Conservation (phyloP, 2,329 filamentous ascomycete species). For the Colletotrichum ledebouriae region DNA sequence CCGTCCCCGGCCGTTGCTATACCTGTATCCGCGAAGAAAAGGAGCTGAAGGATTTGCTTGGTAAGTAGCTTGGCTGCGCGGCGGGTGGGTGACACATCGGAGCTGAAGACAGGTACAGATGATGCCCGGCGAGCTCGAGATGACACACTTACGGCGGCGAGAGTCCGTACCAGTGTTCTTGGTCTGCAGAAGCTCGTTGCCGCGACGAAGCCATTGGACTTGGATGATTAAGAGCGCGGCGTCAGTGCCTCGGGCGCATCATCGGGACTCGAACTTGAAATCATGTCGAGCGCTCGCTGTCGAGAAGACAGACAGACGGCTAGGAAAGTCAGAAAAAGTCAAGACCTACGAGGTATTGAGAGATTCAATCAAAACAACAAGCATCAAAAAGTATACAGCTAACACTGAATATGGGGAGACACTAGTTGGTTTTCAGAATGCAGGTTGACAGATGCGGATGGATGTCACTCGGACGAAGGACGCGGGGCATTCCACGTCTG, state of each 20-base stretch:
- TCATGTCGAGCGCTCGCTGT: background rate
- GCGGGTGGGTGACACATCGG: background rate
- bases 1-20: constrained; percentile 45
- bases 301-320: no score
- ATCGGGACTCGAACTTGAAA: rapidly evolving
- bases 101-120: constrained; percentile 4
- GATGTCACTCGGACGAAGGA: constrained; percentile 16
- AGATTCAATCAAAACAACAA: no score
- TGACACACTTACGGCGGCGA: constrained; percentile 11
- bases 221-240: constrained; percentile 10
- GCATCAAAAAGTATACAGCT: background rate
- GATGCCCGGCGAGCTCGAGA: background rate
- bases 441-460: constrained; percentile 15
- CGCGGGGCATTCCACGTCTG: constrained; percentile 14
- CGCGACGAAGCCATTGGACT: constrained; percentile 25
- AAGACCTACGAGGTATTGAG: background rate
- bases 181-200: constrained; percentile 38
- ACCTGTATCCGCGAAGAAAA: constrained; percentile 39
- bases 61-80: constrained; percentile 3
- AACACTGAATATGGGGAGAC: constrained; percentile 3
- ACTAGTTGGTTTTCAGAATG: background rate
- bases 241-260: background rate
- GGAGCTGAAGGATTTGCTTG: constrained; percentile 11
- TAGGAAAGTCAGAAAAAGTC: no score
- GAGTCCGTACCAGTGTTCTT: constrained; percentile 34